Evolutionary conservation across 768 basidiomycete genomes (phyloP), one percentile per base, ranked within the genome.

Genomic region (Ramaria sp.): DNA sequence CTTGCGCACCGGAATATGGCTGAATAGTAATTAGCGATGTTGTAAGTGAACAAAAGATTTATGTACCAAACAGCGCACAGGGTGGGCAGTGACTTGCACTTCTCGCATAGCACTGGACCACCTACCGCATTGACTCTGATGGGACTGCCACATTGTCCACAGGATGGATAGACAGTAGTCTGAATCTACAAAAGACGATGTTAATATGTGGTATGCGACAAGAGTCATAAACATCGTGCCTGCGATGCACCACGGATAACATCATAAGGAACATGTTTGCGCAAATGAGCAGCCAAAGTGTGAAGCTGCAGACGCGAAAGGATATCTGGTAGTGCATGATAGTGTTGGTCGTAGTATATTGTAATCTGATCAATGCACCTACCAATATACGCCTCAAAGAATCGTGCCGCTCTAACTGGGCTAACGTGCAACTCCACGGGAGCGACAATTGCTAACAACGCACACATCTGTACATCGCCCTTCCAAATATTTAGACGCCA

Each of bases 381-480:
- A 89, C 89, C 89, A 13, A 88, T 75, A 64, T 91, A 91, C 0
- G 83, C 71, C 59, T 88, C 83, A 17, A 88, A 64, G 58, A 90
- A 84, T 24, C 76, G 73, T 19, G 72, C 63, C 24, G 71, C 70
- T 46, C 83, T 72, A 47, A 63, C 65, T 20, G 67, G 65, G 0
- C 71, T 66, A n/a, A 88, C 66, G 38, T 64, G 61, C 43, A 92
- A 70, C 63, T 89, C 85, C 45, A 73, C 63, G 0, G 76, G 72
- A 7, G 82, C 86, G 19, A 91, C 70, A 1, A 87, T 63, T 3
- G 79, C 73, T 15, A 91, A 65, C 75, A 87, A 79, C 1, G 86
- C 81, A 67, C 88, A 90, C 75, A 82, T 86, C 63, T 90, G 89
- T 1, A 89, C 72, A 63, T 91, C 84, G 13, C 89, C 89, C 84